Conservation (phyloP, 768 basidiomycete species). For the Leucogyrophana mollusca region DNA sequence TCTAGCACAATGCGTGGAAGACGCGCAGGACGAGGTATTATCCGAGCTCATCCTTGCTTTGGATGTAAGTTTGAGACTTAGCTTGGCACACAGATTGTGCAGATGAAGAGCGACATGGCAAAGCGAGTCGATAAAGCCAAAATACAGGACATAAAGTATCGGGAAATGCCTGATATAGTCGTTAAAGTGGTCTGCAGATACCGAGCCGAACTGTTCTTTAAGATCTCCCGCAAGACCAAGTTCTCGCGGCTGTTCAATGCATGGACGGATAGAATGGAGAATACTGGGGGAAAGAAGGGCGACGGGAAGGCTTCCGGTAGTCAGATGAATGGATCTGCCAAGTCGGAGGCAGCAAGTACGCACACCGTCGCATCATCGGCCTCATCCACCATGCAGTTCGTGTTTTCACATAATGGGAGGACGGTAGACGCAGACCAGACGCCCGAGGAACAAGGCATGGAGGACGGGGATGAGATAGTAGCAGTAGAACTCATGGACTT, state of each 20-base stretch:
- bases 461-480: constrained; percentile 85
- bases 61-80: constrained; percentile 1
- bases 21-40: constrained; percentile 79
- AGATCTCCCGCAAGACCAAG: constrained; percentile 88
- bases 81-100: constrained; percentile 50
- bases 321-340: constrained; percentile 49
- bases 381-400: constrained; percentile 64
- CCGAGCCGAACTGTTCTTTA: constrained; percentile 90
- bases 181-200: constrained; percentile 88
- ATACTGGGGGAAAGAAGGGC: constrained; percentile 45
- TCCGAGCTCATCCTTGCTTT: not conserved
- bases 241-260: constrained; percentile 80
- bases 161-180: constrained; percentile 86
- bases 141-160: constrained; percentile 76
- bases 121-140: constrained; percentile 79
- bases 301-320: constrained; percentile 29
- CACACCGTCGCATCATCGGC: constrained; percentile 38
- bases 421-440: constrained; percentile 80
- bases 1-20: constrained; percentile 75
- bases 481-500: constrained; percentile 91
- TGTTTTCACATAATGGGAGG: constrained; percentile 83
- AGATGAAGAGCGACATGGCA: constrained; percentile 81
- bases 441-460: constrained; percentile 84
- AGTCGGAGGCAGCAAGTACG: constrained; percentile 48
- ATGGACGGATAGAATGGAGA: constrained; percentile 89